Evolutionary conservation across 2,329 filamentous ascomycete genomes (phyloP), one percentile per base, ranked within the genome.

Genomic region (Elsinoe perseae): DNA sequence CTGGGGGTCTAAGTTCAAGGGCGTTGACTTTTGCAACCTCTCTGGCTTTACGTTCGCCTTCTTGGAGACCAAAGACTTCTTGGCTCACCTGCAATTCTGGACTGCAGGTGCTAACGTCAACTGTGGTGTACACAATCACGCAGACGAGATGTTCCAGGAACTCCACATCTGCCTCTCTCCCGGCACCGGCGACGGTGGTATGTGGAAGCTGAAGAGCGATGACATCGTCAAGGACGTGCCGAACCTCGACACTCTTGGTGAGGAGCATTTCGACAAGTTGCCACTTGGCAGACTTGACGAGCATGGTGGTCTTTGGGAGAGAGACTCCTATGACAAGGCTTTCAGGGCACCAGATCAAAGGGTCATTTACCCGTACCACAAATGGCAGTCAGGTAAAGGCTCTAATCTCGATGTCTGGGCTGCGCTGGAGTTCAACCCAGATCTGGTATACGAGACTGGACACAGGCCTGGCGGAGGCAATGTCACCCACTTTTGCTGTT

Each of bases 61-160:
- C 52, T 18, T 54, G 18, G 52, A 54, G 10, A 54, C 52, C 1
- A 54, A 54, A 36, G 52, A 54, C 25, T 54, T 54, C 52, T 16
- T 54, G 8, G 52, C 52, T 21, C 52, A 54, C n/a, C 34, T 42
- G 7, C 52, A 54, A 30, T 44, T 54, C 21, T 54, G 52, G 52
- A 54, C 34, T 18, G 52, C 52, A 3, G 52, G 34, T 20, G 52
- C 52, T 9, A 54, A 54, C 12, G 52, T 54, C 34, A 54, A 54
- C 25, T 54, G 52, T 21, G 52, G 52, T 3, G 34, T 54, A 1
- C 52, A 54, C 38, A 54, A 54, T n/a, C 52, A 54, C 14, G 32
- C 28, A 12, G 52, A 54, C 30, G 52, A 54, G 52, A 28, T 54
- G 34, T 54, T 54, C 36, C 52, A 54, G 30, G 52, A 54, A 43